A percentile compares a stretch with the other conserved stretches of the same genome.
These are phyloP conservation scores for Wilcoxina mikolae DNA, from an alignment of 495 filamentous ascomycete species.

Conservation along the genomic window DNA sequence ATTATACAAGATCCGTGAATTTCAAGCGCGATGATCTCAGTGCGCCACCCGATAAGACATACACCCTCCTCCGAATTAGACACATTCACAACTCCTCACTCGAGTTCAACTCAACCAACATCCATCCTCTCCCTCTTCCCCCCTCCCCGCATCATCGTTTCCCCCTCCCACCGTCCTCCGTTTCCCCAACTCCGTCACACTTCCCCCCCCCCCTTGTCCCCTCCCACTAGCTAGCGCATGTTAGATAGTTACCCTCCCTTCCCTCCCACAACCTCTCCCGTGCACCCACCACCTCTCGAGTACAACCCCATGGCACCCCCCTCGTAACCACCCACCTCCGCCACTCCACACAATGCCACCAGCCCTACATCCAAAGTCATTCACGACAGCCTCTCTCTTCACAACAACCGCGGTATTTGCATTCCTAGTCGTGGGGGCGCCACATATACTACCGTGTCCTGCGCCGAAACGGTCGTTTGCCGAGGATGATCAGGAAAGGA, in stretches of 20 bases:
- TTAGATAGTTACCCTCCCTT: background rate
- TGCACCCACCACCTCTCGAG: background rate
- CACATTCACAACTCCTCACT: no score
- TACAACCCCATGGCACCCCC: background rate
- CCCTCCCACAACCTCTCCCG: background rate
- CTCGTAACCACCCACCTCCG: background rate
- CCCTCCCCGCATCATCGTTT: background rate
- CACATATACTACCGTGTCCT: conserved; percentile 87
- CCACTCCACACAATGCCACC: conserved; percentile 50
- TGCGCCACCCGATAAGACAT: no score
- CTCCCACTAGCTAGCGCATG: background rate
- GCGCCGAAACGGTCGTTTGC: conserved; percentile 31
- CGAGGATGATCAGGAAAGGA: no score
- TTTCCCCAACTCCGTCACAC: background rate
- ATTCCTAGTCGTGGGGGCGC: conserved; percentile 80
- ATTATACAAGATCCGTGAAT: no score
- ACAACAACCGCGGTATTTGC: conserved; percentile 81
- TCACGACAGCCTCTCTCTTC: conserved; percentile 82
- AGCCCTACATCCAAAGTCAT: conserved; percentile 81
- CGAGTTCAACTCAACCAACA: background rate
- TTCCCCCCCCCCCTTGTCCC: background rate
- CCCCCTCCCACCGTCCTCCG: background rate
- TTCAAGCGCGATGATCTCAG: no score
- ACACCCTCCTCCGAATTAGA: background rate
- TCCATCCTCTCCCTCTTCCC: background rate